Conservation (phyloP, 495 filamentous ascomycete species). For the Chaetomidium leptoderma region DNA sequence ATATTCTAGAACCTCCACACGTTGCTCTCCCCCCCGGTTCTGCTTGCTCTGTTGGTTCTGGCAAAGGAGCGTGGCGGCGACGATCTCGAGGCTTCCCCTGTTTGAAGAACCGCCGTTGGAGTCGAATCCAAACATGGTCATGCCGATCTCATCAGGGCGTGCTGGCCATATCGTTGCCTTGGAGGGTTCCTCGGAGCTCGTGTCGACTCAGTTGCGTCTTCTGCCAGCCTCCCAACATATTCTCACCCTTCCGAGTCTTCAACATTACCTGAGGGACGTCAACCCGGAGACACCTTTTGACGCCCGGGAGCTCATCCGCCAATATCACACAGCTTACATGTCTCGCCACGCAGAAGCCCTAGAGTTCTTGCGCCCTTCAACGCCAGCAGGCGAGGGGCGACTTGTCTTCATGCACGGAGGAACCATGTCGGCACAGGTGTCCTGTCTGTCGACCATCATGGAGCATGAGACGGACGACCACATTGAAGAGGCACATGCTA, state of each 20-base stretch:
- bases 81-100: conserved; percentile 5
- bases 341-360: conserved; percentile 41
- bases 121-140: conserved; percentile 11
- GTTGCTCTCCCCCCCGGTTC: not conserved
- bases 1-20: conserved; percentile 9
- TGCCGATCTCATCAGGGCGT: not conserved
- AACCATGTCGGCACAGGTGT: conserved; percentile 41
- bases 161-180: conserved; percentile 48
- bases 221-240: conserved; percentile 49
- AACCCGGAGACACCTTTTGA: conserved; percentile 28
- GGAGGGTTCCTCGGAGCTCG: conserved; percentile 45
- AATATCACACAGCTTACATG: conserved; percentile 39
- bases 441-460: conserved; percentile 43
- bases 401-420: conserved; percentile 52
- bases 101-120: not conserved
- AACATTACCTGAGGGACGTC: conserved; percentile 33
- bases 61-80: conserved; percentile 10
- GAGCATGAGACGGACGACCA: conserved; percentile 41
- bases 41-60: not conserved
- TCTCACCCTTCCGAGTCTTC: conserved; percentile 43
- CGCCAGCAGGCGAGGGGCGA: conserved; percentile 35
- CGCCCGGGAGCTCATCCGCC: conserved; percentile 37
- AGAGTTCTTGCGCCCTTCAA: conserved; percentile 42
- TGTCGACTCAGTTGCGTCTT: conserved; percentile 49
- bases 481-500: conserved; percentile 37